Evolutionary conservation across 176 grass and related monocot species (phyloP).

Genomic region (Rhynchospora pubera): DNA sequence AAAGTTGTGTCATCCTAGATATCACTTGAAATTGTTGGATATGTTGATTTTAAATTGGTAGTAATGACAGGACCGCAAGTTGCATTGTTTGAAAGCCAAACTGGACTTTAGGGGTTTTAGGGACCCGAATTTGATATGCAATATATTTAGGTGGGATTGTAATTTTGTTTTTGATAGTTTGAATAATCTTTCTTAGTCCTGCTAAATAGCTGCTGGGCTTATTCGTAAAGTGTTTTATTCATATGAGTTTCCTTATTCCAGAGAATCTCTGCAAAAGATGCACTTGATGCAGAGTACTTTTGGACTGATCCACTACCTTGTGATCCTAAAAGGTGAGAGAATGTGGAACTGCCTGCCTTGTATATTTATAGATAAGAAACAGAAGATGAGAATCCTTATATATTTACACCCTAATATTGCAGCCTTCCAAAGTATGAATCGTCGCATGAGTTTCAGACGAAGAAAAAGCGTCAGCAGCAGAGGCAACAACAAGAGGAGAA

Average conservation of each 20-base stretch:
- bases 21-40: too few relatives aligned
- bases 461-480: conserved; percentile 94
- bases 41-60: background rate
- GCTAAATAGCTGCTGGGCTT: background rate
- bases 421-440: conserved; percentile 89
- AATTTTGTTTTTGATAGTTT: background rate
- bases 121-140: background rate
- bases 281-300: conserved; percentile 94
- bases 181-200: background rate
- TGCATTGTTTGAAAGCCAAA: background rate
- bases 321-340: conserved; percentile 66
- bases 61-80: background rate
- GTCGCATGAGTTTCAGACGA: conserved; percentile 86
- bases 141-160: background rate
- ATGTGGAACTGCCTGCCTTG: background rate
- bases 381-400: background rate
- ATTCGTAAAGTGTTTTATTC: conserved; percentile 17
- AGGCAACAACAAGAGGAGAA: conserved; percentile 90
- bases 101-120: background rate
- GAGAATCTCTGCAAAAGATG: conserved; percentile 94
- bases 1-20: too few relatives aligned
- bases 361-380: background rate
- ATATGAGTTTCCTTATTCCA: conserved; percentile 25
- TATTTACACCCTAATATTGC: conserved; percentile 9
- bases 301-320: conserved; percentile 94